phyloP scores from a whole-genome alignment of 768 basidiomycete species.

The Dacryopinax spathularia region DNA sequence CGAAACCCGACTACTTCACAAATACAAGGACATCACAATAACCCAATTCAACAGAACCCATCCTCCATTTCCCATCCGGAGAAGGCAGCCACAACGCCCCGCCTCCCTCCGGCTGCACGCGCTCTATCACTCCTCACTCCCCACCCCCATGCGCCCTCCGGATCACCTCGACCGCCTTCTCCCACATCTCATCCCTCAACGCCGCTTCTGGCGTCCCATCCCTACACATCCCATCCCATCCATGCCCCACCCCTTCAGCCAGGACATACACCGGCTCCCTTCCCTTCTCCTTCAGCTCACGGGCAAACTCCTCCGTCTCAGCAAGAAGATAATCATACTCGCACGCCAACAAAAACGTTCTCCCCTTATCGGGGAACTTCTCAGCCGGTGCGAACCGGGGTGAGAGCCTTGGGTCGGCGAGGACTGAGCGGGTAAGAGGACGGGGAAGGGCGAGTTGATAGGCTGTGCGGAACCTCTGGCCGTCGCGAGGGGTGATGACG shows the following conservation, averaged over 20 bases:
- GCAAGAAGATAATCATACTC: slow-evolving; percentile 12
- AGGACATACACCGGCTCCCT: slow-evolving; percentile 7
- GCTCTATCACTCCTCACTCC: no score
- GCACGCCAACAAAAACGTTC: slow-evolving; percentile 12
- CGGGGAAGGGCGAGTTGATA: background rate
- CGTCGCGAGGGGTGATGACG: background rate
- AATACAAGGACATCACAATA: no score
- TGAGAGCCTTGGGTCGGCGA: background rate
- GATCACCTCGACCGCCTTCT: slow-evolving; percentile 10
- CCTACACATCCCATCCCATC: slow-evolving; percentile 10
- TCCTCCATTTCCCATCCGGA: no score
- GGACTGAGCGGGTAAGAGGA: background rate
- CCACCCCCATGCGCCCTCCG: background rate
- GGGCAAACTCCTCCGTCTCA: slow-evolving; percentile 12
- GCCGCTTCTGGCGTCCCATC: background rate
- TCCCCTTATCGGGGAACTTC: background rate
- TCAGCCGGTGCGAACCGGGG: background rate
- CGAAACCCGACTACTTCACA: no score
- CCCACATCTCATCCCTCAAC: slow-evolving; percentile 13
- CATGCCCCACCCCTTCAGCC: slow-evolving; percentile 13
- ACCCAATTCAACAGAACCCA: no score
- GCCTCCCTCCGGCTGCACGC: no score
- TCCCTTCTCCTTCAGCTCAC: slow-evolving; percentile 4
- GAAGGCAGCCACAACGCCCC: background rate
- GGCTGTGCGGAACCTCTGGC: background rate